phyloP scores from a whole-genome alignment of 441 rosid genomes.

The Eruca vesicaria region DNA sequence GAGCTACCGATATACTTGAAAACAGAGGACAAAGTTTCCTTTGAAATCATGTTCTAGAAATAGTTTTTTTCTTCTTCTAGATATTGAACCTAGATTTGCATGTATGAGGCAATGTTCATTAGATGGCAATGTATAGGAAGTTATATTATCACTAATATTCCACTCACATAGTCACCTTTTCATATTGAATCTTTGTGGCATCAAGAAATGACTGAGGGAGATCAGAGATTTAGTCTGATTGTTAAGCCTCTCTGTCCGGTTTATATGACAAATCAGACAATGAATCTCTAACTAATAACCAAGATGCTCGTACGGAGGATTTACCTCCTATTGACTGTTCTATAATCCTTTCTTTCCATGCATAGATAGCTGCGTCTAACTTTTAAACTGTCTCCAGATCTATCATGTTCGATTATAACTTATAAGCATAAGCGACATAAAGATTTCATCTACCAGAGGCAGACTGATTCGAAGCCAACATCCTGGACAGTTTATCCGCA shows the following conservation, averaged over 20 bases:
- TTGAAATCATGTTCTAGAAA: background rate
- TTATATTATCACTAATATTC: background rate
- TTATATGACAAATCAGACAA: slow-evolving; percentile 48
- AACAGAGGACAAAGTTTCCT: too few species aligned
- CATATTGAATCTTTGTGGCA: slow-evolving; percentile 69
- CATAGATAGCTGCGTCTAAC: slow-evolving; percentile 63
- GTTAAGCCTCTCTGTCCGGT: slow-evolving; percentile 54
- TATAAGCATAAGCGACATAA: too few species aligned
- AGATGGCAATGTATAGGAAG: background rate
- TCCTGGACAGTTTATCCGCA: too few species aligned
- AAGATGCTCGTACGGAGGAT: slow-evolving; percentile 48
- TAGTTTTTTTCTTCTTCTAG: background rate
- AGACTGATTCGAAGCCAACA: too few species aligned
- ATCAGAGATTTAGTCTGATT: slow-evolving; percentile 55
- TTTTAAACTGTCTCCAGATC: slow-evolving; percentile 58
- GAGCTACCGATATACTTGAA: too few species aligned
- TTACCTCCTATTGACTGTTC: background rate
- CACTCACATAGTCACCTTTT: slow-evolving; percentile 52
- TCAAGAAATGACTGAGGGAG: slow-evolving; percentile 78
- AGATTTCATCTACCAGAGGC: too few species aligned
- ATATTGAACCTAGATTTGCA: background rate
- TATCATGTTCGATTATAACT: slow-evolving; percentile 41
- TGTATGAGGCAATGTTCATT: background rate
- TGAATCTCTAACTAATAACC: slow-evolving; percentile 67
- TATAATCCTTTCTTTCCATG: slow-evolving; percentile 62